A percentile compares a stretch with the other conserved stretches of the same genome.
phyloP scores from a whole-genome alignment of 2,329 filamentous ascomycete genomes.

The Magnaporthiopsis rhizophila region DNA sequence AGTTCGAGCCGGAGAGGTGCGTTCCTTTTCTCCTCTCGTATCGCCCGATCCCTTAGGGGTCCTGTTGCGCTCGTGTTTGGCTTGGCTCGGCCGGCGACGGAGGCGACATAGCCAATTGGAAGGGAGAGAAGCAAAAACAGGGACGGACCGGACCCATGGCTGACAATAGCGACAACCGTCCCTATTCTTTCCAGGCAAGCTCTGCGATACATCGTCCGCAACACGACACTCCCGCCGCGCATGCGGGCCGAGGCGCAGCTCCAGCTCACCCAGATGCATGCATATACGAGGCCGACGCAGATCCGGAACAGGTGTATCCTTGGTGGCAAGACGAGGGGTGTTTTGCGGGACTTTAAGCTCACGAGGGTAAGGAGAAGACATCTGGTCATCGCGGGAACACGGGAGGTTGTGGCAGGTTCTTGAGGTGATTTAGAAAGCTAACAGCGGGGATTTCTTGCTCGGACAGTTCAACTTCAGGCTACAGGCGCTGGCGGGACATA shows the following conservation, averaged over 20 bases:
- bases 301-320: slow-evolving; percentile 90
- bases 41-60: neutral
- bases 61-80: neutral
- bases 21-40: slow-evolving; percentile 9
- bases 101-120: neutral
- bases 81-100: neutral
- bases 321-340: slow-evolving; percentile 81
- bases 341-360: slow-evolving; percentile 91
- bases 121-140: neutral
- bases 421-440: neutral
- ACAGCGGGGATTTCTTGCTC: neutral
- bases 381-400: neutral
- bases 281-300: slow-evolving; percentile 88
- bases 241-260: slow-evolving; percentile 88
- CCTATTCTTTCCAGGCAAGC: slow-evolving; percentile 59
- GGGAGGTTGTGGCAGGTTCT: neutral
- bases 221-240: slow-evolving; percentile 74
- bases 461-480: slow-evolving; percentile 83
- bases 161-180: neutral
- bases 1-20: slow-evolving; percentile 83
- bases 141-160: neutral
- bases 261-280: slow-evolving; percentile 89
- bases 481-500: slow-evolving; percentile 73
- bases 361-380: slow-evolving; percentile 62
- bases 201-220: slow-evolving; percentile 85